Conservation (phyloP, 371 early-diverging fungal genomes). For the Mortierella sp. region DNA sequence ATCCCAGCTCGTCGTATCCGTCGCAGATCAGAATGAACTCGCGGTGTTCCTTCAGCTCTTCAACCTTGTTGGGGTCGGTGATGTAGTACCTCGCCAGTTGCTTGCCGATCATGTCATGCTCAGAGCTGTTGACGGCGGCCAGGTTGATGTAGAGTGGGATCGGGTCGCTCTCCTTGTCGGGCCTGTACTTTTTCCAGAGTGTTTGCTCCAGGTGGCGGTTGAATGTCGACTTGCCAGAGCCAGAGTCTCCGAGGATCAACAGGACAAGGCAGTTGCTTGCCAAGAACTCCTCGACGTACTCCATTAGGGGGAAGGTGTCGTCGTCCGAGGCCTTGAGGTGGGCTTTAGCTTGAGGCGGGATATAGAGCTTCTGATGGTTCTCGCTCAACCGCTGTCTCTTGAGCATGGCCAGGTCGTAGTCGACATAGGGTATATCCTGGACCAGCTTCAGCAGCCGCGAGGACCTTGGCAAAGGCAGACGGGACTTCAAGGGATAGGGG, state of each 20-base stretch:
- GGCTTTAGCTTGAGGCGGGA: constrained; percentile 1
- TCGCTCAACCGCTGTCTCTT: neutral
- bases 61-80: neutral
- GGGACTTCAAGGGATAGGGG: neutral
- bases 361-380: neutral
- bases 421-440: neutral
- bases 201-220: neutral
- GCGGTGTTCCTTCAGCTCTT: constrained; percentile 4
- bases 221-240: constrained; percentile 25
- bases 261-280: neutral
- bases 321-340: neutral
- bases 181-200: constrained; percentile 17
- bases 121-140: neutral
- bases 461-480: neutral
- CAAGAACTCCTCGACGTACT: neutral
- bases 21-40: constrained; percentile 19
- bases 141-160: constrained; percentile 18
- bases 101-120: neutral
- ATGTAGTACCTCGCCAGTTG: neutral
- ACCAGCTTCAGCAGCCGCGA: constrained; percentile 1
- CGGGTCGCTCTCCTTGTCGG: neutral
- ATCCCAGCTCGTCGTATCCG: constrained; percentile 19
- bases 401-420: neutral
- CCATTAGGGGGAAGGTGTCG: neutral
- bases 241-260: constrained; percentile 21